These are phyloP conservation scores for Podaxis pistillaris DNA, from an alignment of 768 basidiomycete genomes.

Conservation along the genomic window DNA sequence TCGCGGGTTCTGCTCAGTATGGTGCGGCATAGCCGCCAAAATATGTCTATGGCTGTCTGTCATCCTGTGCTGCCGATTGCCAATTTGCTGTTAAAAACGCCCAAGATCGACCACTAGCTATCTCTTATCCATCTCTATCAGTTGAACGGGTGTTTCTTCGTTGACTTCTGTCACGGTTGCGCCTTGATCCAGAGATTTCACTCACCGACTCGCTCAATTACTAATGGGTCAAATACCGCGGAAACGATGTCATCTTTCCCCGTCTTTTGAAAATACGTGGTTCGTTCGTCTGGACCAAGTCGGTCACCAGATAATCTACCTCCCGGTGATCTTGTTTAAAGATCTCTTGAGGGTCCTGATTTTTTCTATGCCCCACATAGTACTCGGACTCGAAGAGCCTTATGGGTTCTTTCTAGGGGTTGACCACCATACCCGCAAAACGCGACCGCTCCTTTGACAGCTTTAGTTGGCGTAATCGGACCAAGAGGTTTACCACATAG, in stretches of 20 bases:
- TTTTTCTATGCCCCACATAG: neutral
- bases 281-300: neutral
- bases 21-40: neutral
- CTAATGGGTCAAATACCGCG: neutral
- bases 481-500: neutral
- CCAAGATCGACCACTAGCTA: neutral
- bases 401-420: constrained; percentile 3
- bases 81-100: neutral
- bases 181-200: neutral
- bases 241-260: neutral
- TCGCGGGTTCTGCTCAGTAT: neutral
- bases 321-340: constrained; percentile 1
- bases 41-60: neutral
- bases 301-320: constrained; percentile 10
- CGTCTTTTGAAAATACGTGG: neutral
- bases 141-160: neutral
- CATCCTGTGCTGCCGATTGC: neutral
- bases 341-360: neutral
- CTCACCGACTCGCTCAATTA: neutral
- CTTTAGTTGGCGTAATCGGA: neutral
- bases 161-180: neutral
- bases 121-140: constrained; percentile 13
- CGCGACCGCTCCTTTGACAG: constrained; percentile 3
- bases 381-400: neutral
- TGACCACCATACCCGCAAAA: neutral